Evolutionary conservation across 805 yeast genomes (phyloP), one percentile per base, ranked within the genome.

Genomic region (Schizosaccharomyces octosporus): DNA sequence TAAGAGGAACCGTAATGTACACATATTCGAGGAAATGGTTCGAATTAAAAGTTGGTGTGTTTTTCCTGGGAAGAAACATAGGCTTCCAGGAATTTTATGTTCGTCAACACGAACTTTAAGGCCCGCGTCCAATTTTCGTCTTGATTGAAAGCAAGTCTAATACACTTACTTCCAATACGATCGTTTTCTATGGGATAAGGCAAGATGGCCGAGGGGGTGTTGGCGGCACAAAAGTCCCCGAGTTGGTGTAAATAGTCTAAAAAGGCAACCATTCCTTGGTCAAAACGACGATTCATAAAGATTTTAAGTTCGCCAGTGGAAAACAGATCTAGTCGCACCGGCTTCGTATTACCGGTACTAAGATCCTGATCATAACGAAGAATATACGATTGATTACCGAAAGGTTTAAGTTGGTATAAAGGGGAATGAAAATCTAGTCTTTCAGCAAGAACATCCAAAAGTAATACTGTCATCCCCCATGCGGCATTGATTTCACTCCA

Each of bases 101-200:
- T 29, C 27, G 61, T 59, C 39, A 59, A 29, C n/a, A 59, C 54
- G 6, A 41, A 41, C 55, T 59, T 59, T 21, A 42, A 43, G 3
- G 61, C 61, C 17, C 27, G 27, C 4, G 61, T 59, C 61, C 61
- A 59, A 59, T 21, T 59, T 54, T 59, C 61, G 54, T 59, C 61
- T 24, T 59, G 61, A 45, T 59, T 59, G 54, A 59, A 59, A 4
- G 61, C 61, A n/a, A 59, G 36, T 17, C 61, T 57, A 9, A 59
- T 59, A 43, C 61, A 42, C 32, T 42, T 43, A 9, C 55, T 54
- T 13, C 54, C 61, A 43, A 59, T 59, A 43, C 61, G 27, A 29
- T 59, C 61, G n/a, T 45, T 19, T 29, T 59, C 61, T 9, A 59
- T 41, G 9, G 29, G 36, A 31, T 43, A 59, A 24, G 61, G 61